Conservation (phyloP, 441 rosid species). For the Jatropha multifida region DNA sequence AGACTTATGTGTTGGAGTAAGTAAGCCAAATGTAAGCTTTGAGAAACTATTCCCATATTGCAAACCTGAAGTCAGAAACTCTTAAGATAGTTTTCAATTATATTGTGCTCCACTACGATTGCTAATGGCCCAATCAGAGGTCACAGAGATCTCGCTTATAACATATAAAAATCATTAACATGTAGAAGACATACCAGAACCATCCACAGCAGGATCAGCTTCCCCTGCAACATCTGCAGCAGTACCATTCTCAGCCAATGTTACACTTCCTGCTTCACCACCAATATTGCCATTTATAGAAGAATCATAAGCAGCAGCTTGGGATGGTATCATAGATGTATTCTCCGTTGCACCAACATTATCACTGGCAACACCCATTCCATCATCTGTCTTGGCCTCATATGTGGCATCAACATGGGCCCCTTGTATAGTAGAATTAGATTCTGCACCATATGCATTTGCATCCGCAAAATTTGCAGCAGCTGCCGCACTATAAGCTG, state of each 20-base stretch:
- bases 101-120: neutral
- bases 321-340: conserved; percentile 28
- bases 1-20: neutral
- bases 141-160: neutral
- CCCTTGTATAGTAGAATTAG: conserved; percentile 34
- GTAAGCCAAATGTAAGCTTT: neutral
- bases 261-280: conserved; percentile 33
- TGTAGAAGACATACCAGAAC: conserved; percentile 50
- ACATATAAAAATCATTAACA: neutral
- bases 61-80: neutral
- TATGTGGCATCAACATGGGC: conserved; percentile 22
- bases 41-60: neutral
- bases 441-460: conserved; percentile 24
- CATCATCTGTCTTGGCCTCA: conserved; percentile 30
- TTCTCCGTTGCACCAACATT: conserved; percentile 29
- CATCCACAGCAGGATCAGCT: conserved; percentile 45
- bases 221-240: conserved; percentile 38
- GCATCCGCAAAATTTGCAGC: conserved; percentile 22
- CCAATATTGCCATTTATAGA: conserved; percentile 55
- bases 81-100: neutral
- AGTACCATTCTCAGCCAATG: conserved; percentile 57
- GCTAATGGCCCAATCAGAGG: neutral
- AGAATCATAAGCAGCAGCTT: conserved; percentile 34
- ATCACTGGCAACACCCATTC: conserved; percentile 16
- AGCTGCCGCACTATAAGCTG: conserved; percentile 18